A percentile compares a stretch with the other conserved stretches of the same genome.
phyloP scores from a whole-genome alignment of 805 yeast genomes.

The Lachancea sp. region DNA sequence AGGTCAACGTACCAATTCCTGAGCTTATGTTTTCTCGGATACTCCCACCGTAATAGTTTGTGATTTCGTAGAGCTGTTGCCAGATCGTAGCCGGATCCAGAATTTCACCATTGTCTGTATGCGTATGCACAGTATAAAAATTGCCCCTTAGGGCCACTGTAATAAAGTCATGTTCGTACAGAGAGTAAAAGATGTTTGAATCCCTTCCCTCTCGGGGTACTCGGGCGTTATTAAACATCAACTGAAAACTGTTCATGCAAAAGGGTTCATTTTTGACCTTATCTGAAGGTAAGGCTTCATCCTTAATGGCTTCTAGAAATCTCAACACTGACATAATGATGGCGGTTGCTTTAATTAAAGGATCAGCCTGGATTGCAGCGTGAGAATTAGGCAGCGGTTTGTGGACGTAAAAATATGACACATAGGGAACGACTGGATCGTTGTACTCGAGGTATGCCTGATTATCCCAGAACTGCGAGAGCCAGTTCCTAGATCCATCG shows the following conservation, averaged over 20 bases:
- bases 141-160: constrained; percentile 69
- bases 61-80: constrained; percentile 54
- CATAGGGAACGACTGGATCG: constrained; percentile 93
- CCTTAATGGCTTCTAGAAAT: constrained; percentile 61
- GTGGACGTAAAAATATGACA: constrained; percentile 83
- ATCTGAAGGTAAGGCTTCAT: constrained; percentile 76
- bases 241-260: constrained; percentile 89
- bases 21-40: constrained; percentile 21
- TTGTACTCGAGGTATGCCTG: constrained; percentile 85
- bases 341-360: constrained; percentile 68
- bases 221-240: constrained; percentile 86
- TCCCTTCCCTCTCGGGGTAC: constrained; percentile 67
- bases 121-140: constrained; percentile 71
- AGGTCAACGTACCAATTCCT: constrained; percentile 73
- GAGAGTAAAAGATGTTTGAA: constrained; percentile 46
- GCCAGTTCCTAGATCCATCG: constrained; percentile 68
- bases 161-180: constrained; percentile 53
- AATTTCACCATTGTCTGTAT: constrained; percentile 38
- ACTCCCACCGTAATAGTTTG: constrained; percentile 33
- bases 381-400: constrained; percentile 46
- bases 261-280: constrained; percentile 68
- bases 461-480: constrained; percentile 88
- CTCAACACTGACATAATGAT: constrained; percentile 59
- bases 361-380: constrained; percentile 50
- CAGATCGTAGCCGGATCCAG: constrained; percentile 45